Evolutionary conservation across 1,284 basidiomycete genomes (phyloP).

Genomic region (Rhodotorula glutinis): DNA sequence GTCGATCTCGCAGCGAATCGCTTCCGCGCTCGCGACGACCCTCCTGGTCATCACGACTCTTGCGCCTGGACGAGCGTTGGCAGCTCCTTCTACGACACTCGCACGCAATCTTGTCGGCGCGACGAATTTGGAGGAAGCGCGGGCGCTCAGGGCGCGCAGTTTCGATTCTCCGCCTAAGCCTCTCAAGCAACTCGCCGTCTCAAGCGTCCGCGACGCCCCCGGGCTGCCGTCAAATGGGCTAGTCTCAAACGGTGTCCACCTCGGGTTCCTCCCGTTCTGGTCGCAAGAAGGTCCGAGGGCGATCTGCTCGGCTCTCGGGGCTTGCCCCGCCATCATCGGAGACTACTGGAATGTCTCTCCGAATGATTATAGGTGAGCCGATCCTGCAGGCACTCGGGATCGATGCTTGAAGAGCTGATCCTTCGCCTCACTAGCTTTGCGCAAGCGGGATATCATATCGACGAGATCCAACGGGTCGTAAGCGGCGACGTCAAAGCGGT

Average conservation of each 20-base stretch:
- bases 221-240: conserved; percentile 37
- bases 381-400: too few species aligned
- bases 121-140: too few species aligned
- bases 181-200: not conserved
- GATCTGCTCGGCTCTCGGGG: conserved; percentile 41
- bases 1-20: too few species aligned
- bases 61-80: too few species aligned
- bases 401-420: too few species aligned
- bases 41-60: too few species aligned
- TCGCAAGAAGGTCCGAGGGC: conserved; percentile 43
- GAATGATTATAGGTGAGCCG: not conserved
- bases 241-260: conserved; percentile 9
- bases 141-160: too few species aligned
- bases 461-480: conserved; percentile 24
- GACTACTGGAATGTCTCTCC: conserved; percentile 41
- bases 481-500: conserved; percentile 26
- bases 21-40: too few species aligned
- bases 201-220: not conserved
- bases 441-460: conserved; percentile 38
- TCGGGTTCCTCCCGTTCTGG: conserved; percentile 45
- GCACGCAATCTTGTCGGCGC: too few species aligned
- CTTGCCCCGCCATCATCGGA: conserved; percentile 33
- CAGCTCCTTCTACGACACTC: too few species aligned
- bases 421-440: too few species aligned
- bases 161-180: too few species aligned